Evolutionary conservation across 208 protist genomes (phyloP).

Genomic region (Wallacemonas sp.): DNA sequence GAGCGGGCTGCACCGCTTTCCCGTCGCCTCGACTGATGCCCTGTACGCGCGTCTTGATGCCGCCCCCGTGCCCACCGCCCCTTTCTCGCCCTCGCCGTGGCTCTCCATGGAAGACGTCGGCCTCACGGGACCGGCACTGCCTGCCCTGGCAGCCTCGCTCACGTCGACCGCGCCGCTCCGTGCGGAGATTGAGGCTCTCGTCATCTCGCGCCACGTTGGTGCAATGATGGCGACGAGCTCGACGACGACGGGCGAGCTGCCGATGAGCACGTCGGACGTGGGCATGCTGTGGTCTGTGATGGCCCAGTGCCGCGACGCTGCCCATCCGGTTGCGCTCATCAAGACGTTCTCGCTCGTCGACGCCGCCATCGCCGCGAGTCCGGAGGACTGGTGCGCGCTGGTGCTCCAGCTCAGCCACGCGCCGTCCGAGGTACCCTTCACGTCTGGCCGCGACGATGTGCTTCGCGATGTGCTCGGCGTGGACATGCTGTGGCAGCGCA

Average conservation of each 20-base stretch:
- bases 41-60: neutral
- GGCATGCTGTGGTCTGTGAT: constrained; percentile 41
- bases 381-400: constrained; percentile 37
- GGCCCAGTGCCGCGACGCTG: constrained; percentile 34
- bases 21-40: constrained; percentile 20
- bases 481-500: neutral
- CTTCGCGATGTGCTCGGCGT: constrained; percentile 43
- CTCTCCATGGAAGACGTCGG: too few species aligned
- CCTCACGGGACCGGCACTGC: too few species aligned
- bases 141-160: neutral
- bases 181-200: constrained; percentile 20
- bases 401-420: constrained; percentile 8
- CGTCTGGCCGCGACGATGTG: constrained; percentile 16
- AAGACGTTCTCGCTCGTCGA: constrained; percentile 39
- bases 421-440: constrained; percentile 3
- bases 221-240: too few species aligned
- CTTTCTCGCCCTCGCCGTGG: too few species aligned
- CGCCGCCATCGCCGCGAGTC: constrained; percentile 32
- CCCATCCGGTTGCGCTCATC: constrained; percentile 38
- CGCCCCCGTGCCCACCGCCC: too few species aligned
- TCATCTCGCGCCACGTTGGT: constrained; percentile 32
- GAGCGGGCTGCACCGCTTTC: constrained; percentile 48
- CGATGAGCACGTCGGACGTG: constrained; percentile 32
- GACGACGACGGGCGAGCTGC: constrained; percentile 17
- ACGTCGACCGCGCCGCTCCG: neutral